These are phyloP conservation scores for Hymenochaete sp. DNA, from an alignment of 1,284 basidiomycete species.

Conservation along the genomic window DNA sequence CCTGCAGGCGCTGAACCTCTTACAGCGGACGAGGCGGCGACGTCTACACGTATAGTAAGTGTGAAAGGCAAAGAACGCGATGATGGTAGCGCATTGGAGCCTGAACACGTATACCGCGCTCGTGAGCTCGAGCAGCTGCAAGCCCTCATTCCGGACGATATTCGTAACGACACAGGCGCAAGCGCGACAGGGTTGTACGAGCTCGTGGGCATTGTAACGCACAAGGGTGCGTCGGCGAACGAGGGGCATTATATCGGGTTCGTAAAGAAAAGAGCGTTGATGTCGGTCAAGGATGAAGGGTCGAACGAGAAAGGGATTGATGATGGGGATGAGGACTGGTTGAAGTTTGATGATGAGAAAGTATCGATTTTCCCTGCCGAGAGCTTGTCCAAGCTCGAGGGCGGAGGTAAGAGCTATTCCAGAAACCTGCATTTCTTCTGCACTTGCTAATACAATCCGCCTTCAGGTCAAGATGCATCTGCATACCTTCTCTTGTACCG, in stretches of 20 bases:
- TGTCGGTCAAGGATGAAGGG: slow-evolving; percentile 27
- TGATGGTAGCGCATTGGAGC: slow-evolving; percentile 39
- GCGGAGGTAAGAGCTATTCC: slow-evolving; percentile 53
- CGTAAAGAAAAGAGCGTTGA: slow-evolving; percentile 68
- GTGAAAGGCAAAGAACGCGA: slow-evolving; percentile 22
- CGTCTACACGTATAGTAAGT: slow-evolving; percentile 20
- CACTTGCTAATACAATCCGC: slow-evolving; percentile 15
- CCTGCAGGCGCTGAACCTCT: slow-evolving; percentile 23
- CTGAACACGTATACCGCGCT: slow-evolving; percentile 50
- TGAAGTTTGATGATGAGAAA: slow-evolving; percentile 91
- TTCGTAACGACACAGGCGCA: slow-evolving; percentile 63
- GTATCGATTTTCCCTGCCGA: slow-evolving; percentile 75
- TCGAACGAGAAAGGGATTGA: slow-evolving; percentile 17
- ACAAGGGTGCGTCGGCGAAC: slow-evolving; percentile 93
- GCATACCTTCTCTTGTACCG: slow-evolving; percentile 85
- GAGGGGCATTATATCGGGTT: slow-evolving; percentile 92
- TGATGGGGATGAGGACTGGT: slow-evolving; percentile 68
- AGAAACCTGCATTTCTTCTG: slow-evolving; percentile 13
- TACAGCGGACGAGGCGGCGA: slow-evolving; percentile 23
- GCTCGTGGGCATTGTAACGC: slow-evolving; percentile 86
- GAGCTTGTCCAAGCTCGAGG: slow-evolving; percentile 76
- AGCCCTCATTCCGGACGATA: slow-evolving; percentile 50
- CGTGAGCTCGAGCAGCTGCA: slow-evolving; percentile 60
- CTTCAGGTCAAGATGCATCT: slow-evolving; percentile 57
- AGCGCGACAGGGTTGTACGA: slow-evolving; percentile 78